Conservation (phyloP, 192 early-diverging fungal genomes). For the Podila epicladia region DNA sequence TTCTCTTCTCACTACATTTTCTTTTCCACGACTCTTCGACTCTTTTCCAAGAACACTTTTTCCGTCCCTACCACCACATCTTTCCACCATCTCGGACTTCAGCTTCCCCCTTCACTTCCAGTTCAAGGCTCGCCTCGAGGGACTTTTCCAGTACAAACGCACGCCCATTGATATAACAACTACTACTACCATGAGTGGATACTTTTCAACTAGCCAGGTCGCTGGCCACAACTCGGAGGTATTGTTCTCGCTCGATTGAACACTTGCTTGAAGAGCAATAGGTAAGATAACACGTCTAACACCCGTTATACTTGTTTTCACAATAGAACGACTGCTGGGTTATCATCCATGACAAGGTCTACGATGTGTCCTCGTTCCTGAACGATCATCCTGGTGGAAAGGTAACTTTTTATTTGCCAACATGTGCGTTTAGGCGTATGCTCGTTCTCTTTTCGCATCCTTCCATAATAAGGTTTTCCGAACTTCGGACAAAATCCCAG, state of each 20-base stretch:
- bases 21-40: not conserved
- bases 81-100: conserved; percentile 46
- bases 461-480: too few relatives aligned
- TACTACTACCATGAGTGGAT: conserved; percentile 32
- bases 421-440: too few relatives aligned
- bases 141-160: conserved; percentile 19
- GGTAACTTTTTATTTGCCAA: conserved; percentile 8
- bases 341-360: conserved; percentile 70
- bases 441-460: too few relatives aligned
- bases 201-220: conserved; percentile 27
- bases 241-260: not conserved
- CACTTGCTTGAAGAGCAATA: too few relatives aligned
- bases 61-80: not conserved
- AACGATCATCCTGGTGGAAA: conserved; percentile 68
- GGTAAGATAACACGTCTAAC: too few relatives aligned
- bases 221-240: conserved; percentile 47
- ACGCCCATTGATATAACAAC: not conserved
- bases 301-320: too few relatives aligned
- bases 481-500: too few relatives aligned
- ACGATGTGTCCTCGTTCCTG: conserved; percentile 66
- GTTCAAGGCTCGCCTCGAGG: conserved; percentile 48
- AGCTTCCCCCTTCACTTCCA: conserved; percentile 38
- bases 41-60: not conserved
- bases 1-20: conserved; percentile 1
- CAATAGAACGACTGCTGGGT: conserved; percentile 61